Percentiles rank a stretch among this genome's conserved stretches.
Conservation (phyloP, 352 stramenopile species). For the Pythium graminicola region DNA sequence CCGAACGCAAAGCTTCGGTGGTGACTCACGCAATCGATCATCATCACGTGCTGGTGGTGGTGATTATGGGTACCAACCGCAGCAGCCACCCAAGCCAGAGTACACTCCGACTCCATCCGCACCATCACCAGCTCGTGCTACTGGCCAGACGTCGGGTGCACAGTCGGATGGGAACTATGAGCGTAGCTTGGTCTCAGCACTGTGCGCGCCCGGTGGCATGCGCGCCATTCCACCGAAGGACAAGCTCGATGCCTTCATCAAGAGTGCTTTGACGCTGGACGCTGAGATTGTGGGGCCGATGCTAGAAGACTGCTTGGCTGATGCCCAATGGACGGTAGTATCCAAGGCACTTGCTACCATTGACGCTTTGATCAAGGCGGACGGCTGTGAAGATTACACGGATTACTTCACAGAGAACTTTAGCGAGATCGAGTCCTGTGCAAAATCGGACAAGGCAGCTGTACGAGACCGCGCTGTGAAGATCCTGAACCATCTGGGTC, state of each 20-base stretch:
- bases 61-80: slow-evolving; percentile 54
- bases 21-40: slow-evolving; percentile 20
- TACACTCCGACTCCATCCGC: slow-evolving; percentile 5
- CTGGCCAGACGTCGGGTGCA: slow-evolving; percentile 60
- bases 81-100: slow-evolving; percentile 15
- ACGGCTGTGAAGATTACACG: slow-evolving; percentile 77
- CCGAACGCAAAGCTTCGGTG: slow-evolving; percentile 41
- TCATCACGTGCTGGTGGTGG: slow-evolving; percentile 17
- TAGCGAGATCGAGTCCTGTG: slow-evolving; percentile 64
- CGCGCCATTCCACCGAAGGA: slow-evolving; percentile 92
- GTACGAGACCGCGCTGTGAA: slow-evolving; percentile 74
- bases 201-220: slow-evolving; percentile 93
- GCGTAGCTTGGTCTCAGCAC: slow-evolving; percentile 86
- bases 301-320: slow-evolving; percentile 90
- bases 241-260: slow-evolving; percentile 90
- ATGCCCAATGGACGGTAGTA: slow-evolving; percentile 85
- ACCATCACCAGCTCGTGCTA: slow-evolving; percentile 10
- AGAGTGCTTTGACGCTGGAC: slow-evolving; percentile 87
- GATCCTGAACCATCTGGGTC: slow-evolving; percentile 53
- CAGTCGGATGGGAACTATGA: slow-evolving; percentile 89
- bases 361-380: slow-evolving; percentile 73
- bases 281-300: slow-evolving; percentile 91
- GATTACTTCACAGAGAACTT: slow-evolving; percentile 83
- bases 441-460: slow-evolving; percentile 68
- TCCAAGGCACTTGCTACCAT: slow-evolving; percentile 94